Percentiles rank a stretch among this genome's conserved stretches.
phyloP scores from a whole-genome alignment of 805 yeast genomes.

The Tetrapisispora iriomotensis region DNA sequence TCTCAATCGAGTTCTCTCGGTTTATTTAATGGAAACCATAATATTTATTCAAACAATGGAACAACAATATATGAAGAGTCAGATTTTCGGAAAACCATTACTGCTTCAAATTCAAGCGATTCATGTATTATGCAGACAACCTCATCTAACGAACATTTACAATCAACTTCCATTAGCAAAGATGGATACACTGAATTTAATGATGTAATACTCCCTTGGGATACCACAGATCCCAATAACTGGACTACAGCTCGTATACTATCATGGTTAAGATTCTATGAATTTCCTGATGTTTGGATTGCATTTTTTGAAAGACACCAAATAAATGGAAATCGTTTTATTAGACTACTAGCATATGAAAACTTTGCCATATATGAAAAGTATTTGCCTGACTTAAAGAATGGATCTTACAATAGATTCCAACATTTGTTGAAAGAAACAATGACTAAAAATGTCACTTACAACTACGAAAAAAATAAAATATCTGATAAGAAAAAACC shows the following conservation, averaged over 20 bases:
- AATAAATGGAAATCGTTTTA: constrained; percentile 52
- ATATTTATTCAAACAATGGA: background rate
- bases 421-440: constrained; percentile 44
- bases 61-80: background rate
- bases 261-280: constrained; percentile 57
- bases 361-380: constrained; percentile 36
- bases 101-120: background rate
- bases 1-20: constrained; percentile 2
- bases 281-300: constrained; percentile 69
- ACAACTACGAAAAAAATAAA: constrained; percentile 18
- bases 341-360: constrained; percentile 60
- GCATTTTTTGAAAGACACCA: constrained; percentile 48
- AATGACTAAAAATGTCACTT: constrained; percentile 25
- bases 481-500: constrained; percentile 15
- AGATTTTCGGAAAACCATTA: background rate
- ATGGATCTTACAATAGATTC: constrained; percentile 47
- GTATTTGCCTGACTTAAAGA: constrained; percentile 36
- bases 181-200: constrained; percentile 16
- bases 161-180: constrained; percentile 19
- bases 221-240: constrained; percentile 43
- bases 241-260: constrained; percentile 68
- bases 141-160: constrained; percentile 8
- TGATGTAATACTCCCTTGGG: constrained; percentile 35
- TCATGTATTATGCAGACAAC: background rate
- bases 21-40: background rate